Conservation (phyloP, 2,329 filamentous ascomycete species). For the Clarireedia homoeocarpa region DNA sequence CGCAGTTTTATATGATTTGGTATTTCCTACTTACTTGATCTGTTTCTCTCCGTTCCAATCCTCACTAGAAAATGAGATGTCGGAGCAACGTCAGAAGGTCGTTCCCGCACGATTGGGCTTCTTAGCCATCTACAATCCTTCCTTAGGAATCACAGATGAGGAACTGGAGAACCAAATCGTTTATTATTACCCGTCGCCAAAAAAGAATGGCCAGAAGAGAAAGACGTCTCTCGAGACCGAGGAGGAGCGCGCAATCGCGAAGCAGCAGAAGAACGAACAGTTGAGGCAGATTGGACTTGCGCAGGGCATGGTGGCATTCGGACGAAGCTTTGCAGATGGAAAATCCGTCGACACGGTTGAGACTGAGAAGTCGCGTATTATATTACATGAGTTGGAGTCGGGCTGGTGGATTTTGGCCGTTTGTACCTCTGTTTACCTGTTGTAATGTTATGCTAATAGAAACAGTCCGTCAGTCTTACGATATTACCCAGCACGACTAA, state of each 20-base stretch:
- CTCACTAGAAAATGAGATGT: slow-evolving; percentile 21
- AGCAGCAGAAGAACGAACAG: slow-evolving; percentile 73
- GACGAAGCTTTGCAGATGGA: slow-evolving; percentile 75
- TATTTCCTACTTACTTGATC: no score
- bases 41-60: no score
- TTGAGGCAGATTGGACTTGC: slow-evolving; percentile 90
- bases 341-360: slow-evolving; percentile 77
- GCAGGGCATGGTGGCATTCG: slow-evolving; percentile 93
- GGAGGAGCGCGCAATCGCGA: slow-evolving; percentile 28
- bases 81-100: slow-evolving; percentile 17
- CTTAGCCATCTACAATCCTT: slow-evolving; percentile 91
- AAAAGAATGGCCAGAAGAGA: slow-evolving; percentile 6
- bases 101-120: slow-evolving; percentile 78
- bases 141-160: slow-evolving; percentile 55
- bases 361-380: slow-evolving; percentile 78
- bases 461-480: slow-evolving; percentile 72
- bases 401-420: slow-evolving; percentile 96
- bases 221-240: slow-evolving; percentile 5
- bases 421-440: slow-evolving; percentile 32
- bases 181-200: slow-evolving; percentile 57
- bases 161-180: slow-evolving; percentile 74
- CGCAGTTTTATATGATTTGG: no score
- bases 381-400: slow-evolving; percentile 78
- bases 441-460: slow-evolving; percentile 12
- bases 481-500: slow-evolving; percentile 54